A percentile compares a stretch with the other conserved stretches of the same genome.
Conservation (phyloP, 2,329 filamentous ascomycete genomes). For the Didymella glomerata region DNA sequence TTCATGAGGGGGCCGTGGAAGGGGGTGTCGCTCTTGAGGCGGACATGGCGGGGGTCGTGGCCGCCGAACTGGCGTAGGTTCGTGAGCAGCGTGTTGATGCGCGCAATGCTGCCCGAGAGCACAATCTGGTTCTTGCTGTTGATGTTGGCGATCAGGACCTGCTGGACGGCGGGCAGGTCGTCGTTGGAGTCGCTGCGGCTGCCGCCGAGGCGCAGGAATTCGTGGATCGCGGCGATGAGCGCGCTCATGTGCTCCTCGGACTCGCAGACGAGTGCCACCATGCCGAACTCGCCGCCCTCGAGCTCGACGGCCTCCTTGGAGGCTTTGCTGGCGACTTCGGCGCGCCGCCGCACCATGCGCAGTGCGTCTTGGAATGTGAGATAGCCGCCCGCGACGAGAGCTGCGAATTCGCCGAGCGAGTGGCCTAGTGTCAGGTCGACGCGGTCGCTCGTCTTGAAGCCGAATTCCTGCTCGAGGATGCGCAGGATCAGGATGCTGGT, state of each 20-base stretch:
- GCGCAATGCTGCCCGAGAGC: conserved; percentile 83
- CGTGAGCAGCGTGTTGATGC: conserved; percentile 81
- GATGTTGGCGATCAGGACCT: conserved; percentile 91
- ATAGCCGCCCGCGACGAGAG: conserved; percentile 84
- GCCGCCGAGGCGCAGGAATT: conserved; percentile 76
- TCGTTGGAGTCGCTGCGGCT: conserved; percentile 70
- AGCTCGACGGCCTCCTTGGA: conserved; percentile 70
- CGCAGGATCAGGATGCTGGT: conserved; percentile 89
- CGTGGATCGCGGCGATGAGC: conserved; percentile 77
- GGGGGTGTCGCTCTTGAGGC: conserved; percentile 84
- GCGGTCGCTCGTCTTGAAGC: conserved; percentile 73
- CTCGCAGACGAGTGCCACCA: conserved; percentile 92
- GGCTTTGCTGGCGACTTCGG: conserved; percentile 83
- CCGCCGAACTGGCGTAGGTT: conserved; percentile 90
- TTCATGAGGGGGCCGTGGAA: conserved; percentile 94
- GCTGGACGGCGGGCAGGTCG: conserved; percentile 77
- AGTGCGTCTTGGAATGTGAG: conserved; percentile 80
- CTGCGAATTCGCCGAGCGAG: conserved; percentile 91
- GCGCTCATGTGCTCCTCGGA: conserved; percentile 72
- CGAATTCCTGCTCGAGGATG: conserved; percentile 85
- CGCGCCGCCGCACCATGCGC: conserved; percentile 77
- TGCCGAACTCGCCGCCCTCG: conserved; percentile 85
- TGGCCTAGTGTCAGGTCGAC: conserved; percentile 89
- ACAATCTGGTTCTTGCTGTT: conserved; percentile 98
- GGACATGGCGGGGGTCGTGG: conserved; percentile 87